Percentiles rank a stretch among this genome's conserved stretches.
phyloP scores from a whole-genome alignment of 192 early-diverging fungal species.

The Coemansia sp. region DNA sequence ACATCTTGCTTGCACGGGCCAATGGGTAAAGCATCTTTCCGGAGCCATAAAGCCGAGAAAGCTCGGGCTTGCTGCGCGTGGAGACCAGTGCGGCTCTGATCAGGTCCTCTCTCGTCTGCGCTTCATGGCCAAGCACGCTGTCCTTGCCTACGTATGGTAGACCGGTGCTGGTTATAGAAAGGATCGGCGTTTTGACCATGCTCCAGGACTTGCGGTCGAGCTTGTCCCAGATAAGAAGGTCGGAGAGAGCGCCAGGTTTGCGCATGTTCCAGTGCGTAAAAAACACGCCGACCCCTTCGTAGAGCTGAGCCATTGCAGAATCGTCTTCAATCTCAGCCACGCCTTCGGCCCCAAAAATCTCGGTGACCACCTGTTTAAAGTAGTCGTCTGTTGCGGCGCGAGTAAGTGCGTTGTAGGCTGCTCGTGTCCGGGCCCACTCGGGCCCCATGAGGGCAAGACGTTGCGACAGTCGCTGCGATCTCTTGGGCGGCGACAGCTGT shows the following conservation, averaged over 20 bases:
- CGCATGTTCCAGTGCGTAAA: constrained; percentile 43
- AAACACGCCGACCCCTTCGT: constrained; percentile 52
- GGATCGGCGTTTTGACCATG: constrained; percentile 37
- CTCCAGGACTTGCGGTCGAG: constrained; percentile 38
- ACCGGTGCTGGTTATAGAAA: constrained; percentile 28
- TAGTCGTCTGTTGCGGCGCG: constrained; percentile 33
- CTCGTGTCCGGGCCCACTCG: constrained; percentile 50
- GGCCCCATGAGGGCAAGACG: constrained; percentile 32
- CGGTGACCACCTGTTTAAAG: constrained; percentile 37
- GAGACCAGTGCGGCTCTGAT: constrained; percentile 36
- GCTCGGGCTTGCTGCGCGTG: constrained; percentile 33
- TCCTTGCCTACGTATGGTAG: not conserved
- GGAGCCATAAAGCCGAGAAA: constrained; percentile 34
- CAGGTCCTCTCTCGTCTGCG: constrained; percentile 23
- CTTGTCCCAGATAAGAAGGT: constrained; percentile 36
- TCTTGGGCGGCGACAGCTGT: constrained; percentile 21
- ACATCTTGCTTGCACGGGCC: constrained; percentile 27
- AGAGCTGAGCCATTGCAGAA: constrained; percentile 43
- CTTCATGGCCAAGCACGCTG: constrained; percentile 5
- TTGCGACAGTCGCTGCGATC: constrained; percentile 18
- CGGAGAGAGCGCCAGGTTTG: constrained; percentile 37
- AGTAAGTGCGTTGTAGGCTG: constrained; percentile 52
- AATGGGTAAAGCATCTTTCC: constrained; percentile 47
- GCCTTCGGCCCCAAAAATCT: constrained; percentile 42
- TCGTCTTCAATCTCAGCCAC: constrained; percentile 42